These are phyloP conservation scores for Kodamaea neixiangensis DNA, from an alignment of 805 yeast genomes.

Conservation along the genomic window DNA sequence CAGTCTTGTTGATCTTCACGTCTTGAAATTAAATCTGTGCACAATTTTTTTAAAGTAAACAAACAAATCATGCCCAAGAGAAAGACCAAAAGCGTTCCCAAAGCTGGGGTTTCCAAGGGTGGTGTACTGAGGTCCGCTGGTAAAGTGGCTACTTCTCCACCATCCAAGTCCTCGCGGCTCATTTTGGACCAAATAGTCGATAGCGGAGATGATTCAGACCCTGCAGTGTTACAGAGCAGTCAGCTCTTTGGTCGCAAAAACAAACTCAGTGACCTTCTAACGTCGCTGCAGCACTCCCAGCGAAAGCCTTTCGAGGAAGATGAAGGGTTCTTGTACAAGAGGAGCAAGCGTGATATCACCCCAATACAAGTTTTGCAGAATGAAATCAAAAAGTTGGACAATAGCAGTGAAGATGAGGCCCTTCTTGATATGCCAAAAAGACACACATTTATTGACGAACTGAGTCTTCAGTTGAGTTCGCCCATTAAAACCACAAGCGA, in stretches of 20 bases:
- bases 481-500: slow-evolving; percentile 9
- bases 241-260: slow-evolving; percentile 22
- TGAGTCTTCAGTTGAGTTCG: slow-evolving; percentile 12
- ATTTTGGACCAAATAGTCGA: slow-evolving; percentile 4
- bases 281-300: slow-evolving; percentile 12
- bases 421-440: neutral
- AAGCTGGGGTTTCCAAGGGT: neutral
- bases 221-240: slow-evolving; percentile 5
- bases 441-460: slow-evolving; percentile 19
- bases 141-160: neutral
- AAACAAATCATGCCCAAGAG: neutral
- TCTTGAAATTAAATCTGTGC: neutral
- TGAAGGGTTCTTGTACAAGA: slow-evolving; percentile 35
- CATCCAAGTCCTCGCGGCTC: neutral
- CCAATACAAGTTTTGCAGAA: slow-evolving; percentile 7
- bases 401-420: neutral
- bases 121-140: neutral
- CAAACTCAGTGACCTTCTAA: slow-evolving; percentile 19
- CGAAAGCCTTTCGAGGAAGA: slow-evolving; percentile 21
- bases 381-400: slow-evolving; percentile 2
- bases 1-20: neutral
- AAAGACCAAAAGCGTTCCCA: neutral
- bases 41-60: neutral
- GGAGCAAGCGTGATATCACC: slow-evolving; percentile 18
- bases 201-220: slow-evolving; percentile 5